phyloP scores from a whole-genome alignment of 805 yeast species.

The Metschnikowia henanensis region DNA sequence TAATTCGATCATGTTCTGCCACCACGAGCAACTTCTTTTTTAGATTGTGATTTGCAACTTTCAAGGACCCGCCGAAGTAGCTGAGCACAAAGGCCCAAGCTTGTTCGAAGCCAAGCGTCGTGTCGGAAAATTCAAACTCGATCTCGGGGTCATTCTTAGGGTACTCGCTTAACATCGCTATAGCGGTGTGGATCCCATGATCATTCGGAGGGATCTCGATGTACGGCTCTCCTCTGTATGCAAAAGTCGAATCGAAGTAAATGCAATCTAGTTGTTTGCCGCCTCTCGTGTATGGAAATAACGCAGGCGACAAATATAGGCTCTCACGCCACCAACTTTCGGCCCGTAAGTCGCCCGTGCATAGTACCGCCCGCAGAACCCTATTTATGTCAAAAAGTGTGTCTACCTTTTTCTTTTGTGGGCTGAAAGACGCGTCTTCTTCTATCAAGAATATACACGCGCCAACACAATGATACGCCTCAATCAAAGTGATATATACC shows the following conservation, averaged over 20 bases:
- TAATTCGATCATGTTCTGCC: constrained; percentile 8
- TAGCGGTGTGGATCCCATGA: constrained; percentile 38
- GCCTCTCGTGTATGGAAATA: constrained; percentile 43
- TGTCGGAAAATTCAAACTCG: constrained; percentile 40
- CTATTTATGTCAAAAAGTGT: not conserved
- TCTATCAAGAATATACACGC: constrained; percentile 54
- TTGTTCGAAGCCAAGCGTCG: constrained; percentile 53
- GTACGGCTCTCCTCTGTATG: constrained; percentile 48
- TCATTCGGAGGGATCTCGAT: constrained; percentile 43
- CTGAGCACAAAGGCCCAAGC: constrained; percentile 43
- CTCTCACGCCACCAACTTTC: constrained; percentile 51
- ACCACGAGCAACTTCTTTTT: constrained; percentile 4
- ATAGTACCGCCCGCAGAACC: constrained; percentile 34
- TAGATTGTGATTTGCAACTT: constrained; percentile 4
- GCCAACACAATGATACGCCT: constrained; percentile 62
- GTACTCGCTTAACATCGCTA: constrained; percentile 38
- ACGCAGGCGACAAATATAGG: constrained; percentile 35
- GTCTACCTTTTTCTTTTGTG: not conserved
- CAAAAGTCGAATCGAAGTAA: constrained; percentile 57
- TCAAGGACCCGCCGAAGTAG: constrained; percentile 20
- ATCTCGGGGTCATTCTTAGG: constrained; percentile 41
- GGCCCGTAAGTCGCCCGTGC: constrained; percentile 60
- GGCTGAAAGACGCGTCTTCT: constrained; percentile 9
- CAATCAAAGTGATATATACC: constrained; percentile 43
- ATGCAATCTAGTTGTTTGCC: constrained; percentile 39